phyloP scores from a whole-genome alignment of 345 rosid species.

The Litchi chinensis region DNA sequence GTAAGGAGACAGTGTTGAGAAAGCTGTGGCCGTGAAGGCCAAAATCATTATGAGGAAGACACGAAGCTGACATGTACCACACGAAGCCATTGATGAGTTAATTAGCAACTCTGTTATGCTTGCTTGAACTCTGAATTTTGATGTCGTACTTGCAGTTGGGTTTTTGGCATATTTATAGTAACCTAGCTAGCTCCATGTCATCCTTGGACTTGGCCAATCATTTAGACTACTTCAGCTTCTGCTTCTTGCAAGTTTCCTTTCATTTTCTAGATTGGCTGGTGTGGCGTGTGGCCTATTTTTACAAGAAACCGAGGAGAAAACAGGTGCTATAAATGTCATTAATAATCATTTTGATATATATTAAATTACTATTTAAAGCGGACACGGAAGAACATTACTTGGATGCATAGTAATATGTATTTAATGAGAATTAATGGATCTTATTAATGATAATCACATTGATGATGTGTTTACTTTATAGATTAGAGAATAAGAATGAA shows the following conservation, averaged over 20 bases:
- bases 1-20: conserved; percentile 38
- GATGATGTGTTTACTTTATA: too few species aligned
- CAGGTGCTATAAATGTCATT: background rate
- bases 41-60: conserved; percentile 13
- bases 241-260: background rate
- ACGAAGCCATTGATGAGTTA: conserved; percentile 26
- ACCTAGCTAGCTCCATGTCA: background rate
- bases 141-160: background rate
- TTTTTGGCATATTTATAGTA: background rate
- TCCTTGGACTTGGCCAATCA: background rate
- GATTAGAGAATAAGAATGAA: too few species aligned
- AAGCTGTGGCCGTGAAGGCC: conserved; percentile 18
- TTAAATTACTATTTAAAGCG: too few species aligned
- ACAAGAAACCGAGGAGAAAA: background rate
- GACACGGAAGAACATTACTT: too few species aligned
- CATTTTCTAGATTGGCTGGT: background rate
- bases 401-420: too few species aligned
- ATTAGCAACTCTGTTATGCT: background rate
- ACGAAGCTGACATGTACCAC: conserved; percentile 6
- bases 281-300: background rate
- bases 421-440: too few species aligned
- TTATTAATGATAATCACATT: too few species aligned
- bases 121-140: background rate
- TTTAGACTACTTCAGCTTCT: background rate
- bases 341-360: background rate